Evolutionary conservation across 441 rosid species (phyloP).

Genomic region (Eruca vesicaria): DNA sequence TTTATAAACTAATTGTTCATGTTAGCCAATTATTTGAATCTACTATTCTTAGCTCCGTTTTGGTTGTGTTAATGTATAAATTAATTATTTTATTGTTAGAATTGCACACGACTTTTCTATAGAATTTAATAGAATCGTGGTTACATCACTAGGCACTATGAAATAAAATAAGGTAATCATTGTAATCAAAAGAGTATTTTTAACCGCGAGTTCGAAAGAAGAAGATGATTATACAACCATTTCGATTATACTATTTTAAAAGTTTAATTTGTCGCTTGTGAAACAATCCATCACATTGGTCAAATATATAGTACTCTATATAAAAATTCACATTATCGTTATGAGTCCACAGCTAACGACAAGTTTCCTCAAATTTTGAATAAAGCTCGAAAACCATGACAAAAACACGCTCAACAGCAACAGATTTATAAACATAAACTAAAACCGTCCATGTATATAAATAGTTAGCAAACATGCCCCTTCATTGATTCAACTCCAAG

Average conservation of each 20-base stretch:
- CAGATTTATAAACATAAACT: background rate
- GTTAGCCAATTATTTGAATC: background rate
- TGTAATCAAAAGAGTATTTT: constrained; percentile 63
- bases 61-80: background rate
- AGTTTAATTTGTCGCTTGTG: constrained; percentile 48
- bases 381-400: constrained; percentile 26
- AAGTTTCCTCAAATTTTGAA: constrained; percentile 13
- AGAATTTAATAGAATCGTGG: constrained; percentile 16
- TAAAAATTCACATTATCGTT: background rate
- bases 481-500: too few species aligned
- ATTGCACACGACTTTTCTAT: too few species aligned
- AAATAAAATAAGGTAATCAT: constrained; percentile 51
- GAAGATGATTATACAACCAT: constrained; percentile 21
- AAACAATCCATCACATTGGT: constrained; percentile 41
- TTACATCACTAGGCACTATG: constrained; percentile 12
- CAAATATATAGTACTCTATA: background rate
- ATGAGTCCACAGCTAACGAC: constrained; percentile 13
- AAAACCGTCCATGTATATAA: background rate
- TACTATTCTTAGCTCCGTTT: background rate
- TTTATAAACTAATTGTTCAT: background rate
- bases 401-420: constrained; percentile 1
- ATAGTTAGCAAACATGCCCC: too few species aligned
- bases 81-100: background rate
- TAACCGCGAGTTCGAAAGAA: constrained; percentile 41
- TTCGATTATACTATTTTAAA: background rate